phyloP scores from a whole-genome alignment of 2,329 filamentous ascomycete species.

The Chaetothyriales sp. region DNA sequence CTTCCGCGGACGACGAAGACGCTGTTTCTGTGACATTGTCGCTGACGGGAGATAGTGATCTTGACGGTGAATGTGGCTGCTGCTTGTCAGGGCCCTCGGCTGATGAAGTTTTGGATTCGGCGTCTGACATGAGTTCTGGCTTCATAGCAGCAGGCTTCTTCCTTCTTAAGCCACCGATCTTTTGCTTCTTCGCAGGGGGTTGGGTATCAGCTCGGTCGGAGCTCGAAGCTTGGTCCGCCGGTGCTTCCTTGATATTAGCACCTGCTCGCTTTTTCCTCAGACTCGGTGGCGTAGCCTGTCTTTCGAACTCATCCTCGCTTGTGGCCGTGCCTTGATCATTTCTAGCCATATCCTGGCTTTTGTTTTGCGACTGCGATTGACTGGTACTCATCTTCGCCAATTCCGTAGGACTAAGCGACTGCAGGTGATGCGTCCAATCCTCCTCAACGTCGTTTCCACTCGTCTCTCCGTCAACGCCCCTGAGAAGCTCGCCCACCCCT shows the following conservation, averaged over 20 bases:
- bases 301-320: slow-evolving; percentile 16
- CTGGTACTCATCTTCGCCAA: neutral
- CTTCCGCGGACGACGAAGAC: too few species aligned
- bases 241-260: neutral
- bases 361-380: neutral
- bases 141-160: neutral
- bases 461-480: neutral
- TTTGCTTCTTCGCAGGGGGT: slow-evolving; percentile 30
- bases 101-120: neutral
- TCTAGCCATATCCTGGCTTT: neutral
- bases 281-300: slow-evolving; percentile 13
- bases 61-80: too few species aligned
- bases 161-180: slow-evolving; percentile 5
- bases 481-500: neutral
- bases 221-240: neutral
- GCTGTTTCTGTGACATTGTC: too few species aligned
- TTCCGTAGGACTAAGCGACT: neutral
- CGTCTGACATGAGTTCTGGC: neutral
- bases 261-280: neutral
- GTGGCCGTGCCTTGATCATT: slow-evolving; percentile 2
- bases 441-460: slow-evolving; percentile 6
- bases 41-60: too few species aligned
- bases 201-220: neutral
- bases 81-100: too few species aligned
- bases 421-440: slow-evolving; percentile 4